Conservation (phyloP, 768 basidiomycete genomes). For the Melanogaster broomeanus region DNA sequence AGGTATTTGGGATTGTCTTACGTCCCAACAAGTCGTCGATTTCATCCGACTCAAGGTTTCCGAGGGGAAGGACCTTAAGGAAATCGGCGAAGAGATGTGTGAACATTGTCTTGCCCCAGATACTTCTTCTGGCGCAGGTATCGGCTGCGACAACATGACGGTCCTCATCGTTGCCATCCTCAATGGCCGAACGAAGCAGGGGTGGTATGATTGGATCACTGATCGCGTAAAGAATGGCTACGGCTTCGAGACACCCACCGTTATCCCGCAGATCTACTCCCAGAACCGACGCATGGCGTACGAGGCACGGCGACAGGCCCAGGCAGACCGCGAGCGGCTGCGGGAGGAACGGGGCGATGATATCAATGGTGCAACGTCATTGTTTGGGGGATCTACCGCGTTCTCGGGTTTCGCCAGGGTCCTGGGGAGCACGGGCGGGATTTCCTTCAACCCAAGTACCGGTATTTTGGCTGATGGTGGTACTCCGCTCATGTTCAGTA, state of each 20-base stretch:
- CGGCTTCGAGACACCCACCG: constrained; percentile 77
- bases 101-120: constrained; percentile 94
- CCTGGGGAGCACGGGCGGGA: constrained; percentile 58
- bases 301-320: constrained; percentile 60
- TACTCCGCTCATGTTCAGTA: constrained; percentile 58
- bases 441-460: constrained; percentile 61
- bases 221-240: constrained; percentile 75
- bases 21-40: constrained; percentile 91
- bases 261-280: constrained; percentile 77
- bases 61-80: constrained; percentile 72
- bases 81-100: constrained; percentile 89
- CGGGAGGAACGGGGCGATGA: constrained; percentile 40
- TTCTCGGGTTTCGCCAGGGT: constrained; percentile 56
- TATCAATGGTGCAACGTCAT: constrained; percentile 16
- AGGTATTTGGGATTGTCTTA: constrained; percentile 99
- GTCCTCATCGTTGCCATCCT: constrained; percentile 87
- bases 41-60: constrained; percentile 82
- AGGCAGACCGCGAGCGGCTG: constrained; percentile 48
- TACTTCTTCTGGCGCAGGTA: constrained; percentile 84
- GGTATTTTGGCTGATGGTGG: constrained; percentile 52
- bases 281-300: constrained; percentile 62
- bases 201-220: constrained; percentile 91
- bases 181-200: constrained; percentile 82
- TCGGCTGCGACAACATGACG: constrained; percentile 99
- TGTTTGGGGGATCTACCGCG: constrained; percentile 37